These are phyloP conservation scores for Rutidosis leptorrhynchoides DNA, from an alignment of 129 eudicot species.

Conservation along the genomic window DNA sequence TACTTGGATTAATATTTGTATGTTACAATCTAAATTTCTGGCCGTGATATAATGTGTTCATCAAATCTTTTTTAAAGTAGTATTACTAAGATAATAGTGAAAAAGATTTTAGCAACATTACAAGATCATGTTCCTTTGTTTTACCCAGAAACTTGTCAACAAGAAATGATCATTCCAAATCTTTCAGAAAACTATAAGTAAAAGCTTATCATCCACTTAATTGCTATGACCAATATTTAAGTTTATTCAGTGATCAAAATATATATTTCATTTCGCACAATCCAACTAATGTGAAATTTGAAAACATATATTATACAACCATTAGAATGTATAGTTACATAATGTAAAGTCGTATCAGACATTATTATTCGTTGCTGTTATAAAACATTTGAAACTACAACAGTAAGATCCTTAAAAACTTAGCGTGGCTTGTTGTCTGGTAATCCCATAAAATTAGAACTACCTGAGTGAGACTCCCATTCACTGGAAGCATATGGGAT, in stretches of 20 bases:
- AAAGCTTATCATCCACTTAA: neutral
- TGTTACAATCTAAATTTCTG: neutral
- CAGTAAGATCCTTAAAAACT: neutral
- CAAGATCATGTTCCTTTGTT: neutral
- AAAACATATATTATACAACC: too few species aligned
- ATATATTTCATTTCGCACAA: too few species aligned
- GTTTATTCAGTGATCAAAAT: too few species aligned
- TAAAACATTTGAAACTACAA: too few species aligned
- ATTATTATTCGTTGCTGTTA: too few species aligned
- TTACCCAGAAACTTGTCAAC: neutral
- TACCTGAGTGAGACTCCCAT: conserved; percentile 16
- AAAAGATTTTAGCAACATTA: neutral
- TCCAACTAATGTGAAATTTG: too few species aligned
- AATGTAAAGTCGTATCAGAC: too few species aligned
- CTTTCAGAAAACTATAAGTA: neutral
- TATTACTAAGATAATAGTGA: too few species aligned
- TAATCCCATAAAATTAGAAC: too few species aligned
- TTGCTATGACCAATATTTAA: neutral
- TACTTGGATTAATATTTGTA: neutral
- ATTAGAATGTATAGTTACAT: too few species aligned
- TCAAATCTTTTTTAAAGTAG: neutral
- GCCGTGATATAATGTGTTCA: neutral
- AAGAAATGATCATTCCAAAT: neutral
- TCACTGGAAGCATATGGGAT: conserved; percentile 12
- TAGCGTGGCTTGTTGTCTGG: neutral